Base-by-base conservation (phyloP, 2,329 filamentous ascomycete species). In the Pseudogymnoascus pannorum region DNA sequence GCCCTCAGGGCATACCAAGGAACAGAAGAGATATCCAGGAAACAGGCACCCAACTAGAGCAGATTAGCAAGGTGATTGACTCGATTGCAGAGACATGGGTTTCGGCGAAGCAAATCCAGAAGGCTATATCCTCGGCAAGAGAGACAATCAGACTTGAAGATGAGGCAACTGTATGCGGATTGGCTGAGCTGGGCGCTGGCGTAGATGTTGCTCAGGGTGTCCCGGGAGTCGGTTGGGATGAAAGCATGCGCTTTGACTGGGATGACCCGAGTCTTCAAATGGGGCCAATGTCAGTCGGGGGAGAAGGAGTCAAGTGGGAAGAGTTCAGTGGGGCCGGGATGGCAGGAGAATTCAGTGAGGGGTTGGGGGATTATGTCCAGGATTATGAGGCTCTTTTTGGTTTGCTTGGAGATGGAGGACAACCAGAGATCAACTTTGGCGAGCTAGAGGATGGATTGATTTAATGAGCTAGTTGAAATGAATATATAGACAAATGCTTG, bases 1-100 rank as follows among this genome's bases (percentile, higher is more conserved):
- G 57, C 31, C 57, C 57, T 18, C 36, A 38, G 72, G 77, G 29
- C 11, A 6, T 29, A 24, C 33, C 33, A 67, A 58, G 57, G 31
- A 58, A 58, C 36, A 40, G 16, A 18, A 31, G 74, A 73, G 72
- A 74, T 33, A 76, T 79, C 62, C 67, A 70, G 0, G 72, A 80
- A 57, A 79, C 86, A 26, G 76, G 81, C 0, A 73, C 73, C 26
- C 77, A 79, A 16, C 72, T 87, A 22, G 77, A 78, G 7, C 74
- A 77, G 14, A 74, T 78, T n/a, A 69, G 77, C 0, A 77, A 81
- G 4, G 78, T 78, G 35, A 79, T 83, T 64, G 74, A 79, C 33
- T 74, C 76, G n/a, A 79, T 85, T 33, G 74, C 83, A 29, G 74
- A 78, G 40, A 78, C 77, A 6, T 80, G 76, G 75, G 75, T 76